These are phyloP conservation scores for Lyophyllum atratum DNA, from an alignment of 768 basidiomycete genomes.

Conservation along the genomic window DNA sequence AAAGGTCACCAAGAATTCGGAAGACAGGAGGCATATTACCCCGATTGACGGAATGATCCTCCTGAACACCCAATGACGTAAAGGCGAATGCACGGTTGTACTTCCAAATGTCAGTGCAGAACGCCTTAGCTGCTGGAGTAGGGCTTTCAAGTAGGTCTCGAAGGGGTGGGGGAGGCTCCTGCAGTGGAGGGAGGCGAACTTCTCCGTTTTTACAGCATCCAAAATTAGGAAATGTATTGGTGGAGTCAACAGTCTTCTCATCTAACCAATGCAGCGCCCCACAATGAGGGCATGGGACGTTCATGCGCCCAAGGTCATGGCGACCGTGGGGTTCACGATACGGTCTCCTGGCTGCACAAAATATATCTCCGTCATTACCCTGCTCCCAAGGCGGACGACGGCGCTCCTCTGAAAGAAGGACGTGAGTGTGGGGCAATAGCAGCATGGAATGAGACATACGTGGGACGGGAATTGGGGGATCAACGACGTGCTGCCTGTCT, in stretches of 20 bases:
- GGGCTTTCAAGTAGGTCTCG: slow-evolving; percentile 17
- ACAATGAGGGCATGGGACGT: slow-evolving; percentile 31
- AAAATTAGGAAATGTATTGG: slow-evolving; percentile 24
- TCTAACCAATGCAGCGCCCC: slow-evolving; percentile 36
- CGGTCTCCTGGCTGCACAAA: neutral
- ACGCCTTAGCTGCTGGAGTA: slow-evolving; percentile 14
- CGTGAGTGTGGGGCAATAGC: too few species aligned
- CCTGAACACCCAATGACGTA: slow-evolving; percentile 33
- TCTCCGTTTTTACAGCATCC: slow-evolving; percentile 39
- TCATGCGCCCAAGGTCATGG: slow-evolving; percentile 37
- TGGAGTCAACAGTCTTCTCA: slow-evolving; percentile 22
- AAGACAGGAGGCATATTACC: slow-evolving; percentile 34
- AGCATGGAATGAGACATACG: too few species aligned
- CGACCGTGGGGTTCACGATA: neutral
- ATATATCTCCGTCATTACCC: too few species aligned
- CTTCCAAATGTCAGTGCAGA: slow-evolving; percentile 38
- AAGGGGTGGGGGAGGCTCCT: slow-evolving; percentile 25
- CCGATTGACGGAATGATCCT: slow-evolving; percentile 29
- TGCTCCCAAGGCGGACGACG: too few species aligned
- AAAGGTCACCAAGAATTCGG: slow-evolving; percentile 35
- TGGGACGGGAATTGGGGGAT: too few species aligned
- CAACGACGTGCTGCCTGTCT: too few species aligned
- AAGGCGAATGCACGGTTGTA: slow-evolving; percentile 46
- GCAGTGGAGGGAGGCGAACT: slow-evolving; percentile 26
- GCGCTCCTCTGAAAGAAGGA: too few species aligned